A percentile compares a stretch with the other conserved stretches of the same genome.
These are phyloP conservation scores for Blastobotrys parvus DNA, from an alignment of 805 yeast genomes.

Conservation along the genomic window DNA sequence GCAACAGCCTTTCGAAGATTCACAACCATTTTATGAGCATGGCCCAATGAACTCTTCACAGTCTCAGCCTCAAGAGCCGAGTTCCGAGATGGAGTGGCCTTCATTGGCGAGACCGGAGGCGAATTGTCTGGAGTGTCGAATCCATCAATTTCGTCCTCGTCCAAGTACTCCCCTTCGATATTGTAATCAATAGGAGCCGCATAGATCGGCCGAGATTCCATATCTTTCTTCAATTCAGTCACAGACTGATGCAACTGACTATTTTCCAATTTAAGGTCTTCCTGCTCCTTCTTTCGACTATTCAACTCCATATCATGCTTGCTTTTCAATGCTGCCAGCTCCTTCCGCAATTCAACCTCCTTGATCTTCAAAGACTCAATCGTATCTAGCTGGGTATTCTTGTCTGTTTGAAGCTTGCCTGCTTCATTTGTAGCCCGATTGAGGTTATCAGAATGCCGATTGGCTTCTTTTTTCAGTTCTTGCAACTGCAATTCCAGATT, in stretches of 20 bases:
- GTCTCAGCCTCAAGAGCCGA: slow-evolving; percentile 54
- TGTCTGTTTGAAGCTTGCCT: slow-evolving; percentile 16
- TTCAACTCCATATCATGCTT: slow-evolving; percentile 21
- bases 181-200: neutral
- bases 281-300: slow-evolving; percentile 16
- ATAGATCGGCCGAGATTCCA: slow-evolving; percentile 5
- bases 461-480: slow-evolving; percentile 19
- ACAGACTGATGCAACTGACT: slow-evolving; percentile 14
- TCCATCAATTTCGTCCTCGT: slow-evolving; percentile 13
- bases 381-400: slow-evolving; percentile 19
- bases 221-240: slow-evolving; percentile 17
- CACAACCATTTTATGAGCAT: slow-evolving; percentile 55
- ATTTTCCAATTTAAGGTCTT: slow-evolving; percentile 21
- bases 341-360: slow-evolving; percentile 22
- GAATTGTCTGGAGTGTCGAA: slow-evolving; percentile 22
- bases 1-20: slow-evolving; percentile 45
- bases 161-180: slow-evolving; percentile 4
- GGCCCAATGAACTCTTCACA: slow-evolving; percentile 51
- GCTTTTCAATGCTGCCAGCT: slow-evolving; percentile 16
- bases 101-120: slow-evolving; percentile 28
- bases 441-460: slow-evolving; percentile 18
- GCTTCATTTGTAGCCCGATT: slow-evolving; percentile 20
- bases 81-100: slow-evolving; percentile 25
- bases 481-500: slow-evolving; percentile 29
- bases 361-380: slow-evolving; percentile 24